phyloP scores from a whole-genome alignment of 352 stramenopile species.

The Globisporangium spinosum region DNA sequence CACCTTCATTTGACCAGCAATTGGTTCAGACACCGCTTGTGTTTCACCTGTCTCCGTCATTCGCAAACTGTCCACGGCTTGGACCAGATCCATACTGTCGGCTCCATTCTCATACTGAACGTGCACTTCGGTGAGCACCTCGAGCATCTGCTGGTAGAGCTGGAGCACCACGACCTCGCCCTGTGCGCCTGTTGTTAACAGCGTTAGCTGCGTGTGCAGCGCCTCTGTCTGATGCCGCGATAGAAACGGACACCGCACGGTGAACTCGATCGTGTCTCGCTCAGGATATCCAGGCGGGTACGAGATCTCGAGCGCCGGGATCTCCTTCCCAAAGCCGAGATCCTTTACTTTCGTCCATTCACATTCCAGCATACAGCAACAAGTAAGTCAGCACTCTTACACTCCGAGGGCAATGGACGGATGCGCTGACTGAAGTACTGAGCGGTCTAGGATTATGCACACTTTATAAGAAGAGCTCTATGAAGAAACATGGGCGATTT shows the following conservation, averaged over 20 bases:
- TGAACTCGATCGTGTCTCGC: conserved; percentile 26
- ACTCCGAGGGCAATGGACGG: not conserved
- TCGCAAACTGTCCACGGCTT: not conserved
- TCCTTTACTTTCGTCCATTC: conserved; percentile 6
- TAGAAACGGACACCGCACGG: conserved; percentile 49
- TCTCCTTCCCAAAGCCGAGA: conserved; percentile 18
- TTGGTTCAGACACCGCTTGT: not conserved
- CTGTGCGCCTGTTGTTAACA: conserved; percentile 25
- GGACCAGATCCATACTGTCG: not conserved
- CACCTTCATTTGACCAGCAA: not conserved
- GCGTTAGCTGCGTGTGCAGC: conserved; percentile 33
- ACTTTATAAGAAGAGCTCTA: not conserved
- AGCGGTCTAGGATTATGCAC: not conserved
- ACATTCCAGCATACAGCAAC: not conserved
- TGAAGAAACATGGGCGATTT: not conserved
- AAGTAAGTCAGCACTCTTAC: not conserved
- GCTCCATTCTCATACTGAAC: not conserved
- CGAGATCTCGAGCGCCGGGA: conserved; percentile 43
- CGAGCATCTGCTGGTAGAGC: conserved; percentile 62
- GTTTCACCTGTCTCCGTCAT: not conserved
- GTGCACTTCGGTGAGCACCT: conserved; percentile 34
- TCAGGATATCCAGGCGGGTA: conserved; percentile 43
- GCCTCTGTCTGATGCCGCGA: conserved; percentile 34
- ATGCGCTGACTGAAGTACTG: not conserved
- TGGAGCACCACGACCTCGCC: conserved; percentile 53